Percentiles rank a stretch among this genome's conserved stretches.
Evolutionary conservation across 2,329 filamentous ascomycete genomes (phyloP).

Genomic region (Nigrospora sphaerica): DNA sequence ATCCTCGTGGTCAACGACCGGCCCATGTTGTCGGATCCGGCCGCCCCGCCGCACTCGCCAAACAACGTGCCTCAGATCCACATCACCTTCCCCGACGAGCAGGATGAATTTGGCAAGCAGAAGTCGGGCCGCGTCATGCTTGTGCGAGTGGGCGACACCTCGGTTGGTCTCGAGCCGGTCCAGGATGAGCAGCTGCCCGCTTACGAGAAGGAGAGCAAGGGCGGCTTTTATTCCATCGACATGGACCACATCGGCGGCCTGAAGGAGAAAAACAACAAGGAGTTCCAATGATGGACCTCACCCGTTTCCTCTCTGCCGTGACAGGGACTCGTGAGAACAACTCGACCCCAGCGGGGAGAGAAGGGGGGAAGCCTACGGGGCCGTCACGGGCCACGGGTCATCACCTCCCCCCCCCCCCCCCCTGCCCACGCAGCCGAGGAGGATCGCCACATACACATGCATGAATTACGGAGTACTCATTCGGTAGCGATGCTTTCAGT

Average conservation of each 20-base stretch:
- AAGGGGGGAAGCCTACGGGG: too few species aligned
- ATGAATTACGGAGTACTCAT: slow-evolving; percentile 8
- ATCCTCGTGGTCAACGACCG: slow-evolving; percentile 69
- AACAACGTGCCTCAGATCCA: slow-evolving; percentile 89
- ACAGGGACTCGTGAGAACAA: background rate
- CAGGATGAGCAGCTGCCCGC: slow-evolving; percentile 75
- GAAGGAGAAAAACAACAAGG: slow-evolving; percentile 70
- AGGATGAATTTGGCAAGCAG: slow-evolving; percentile 74
- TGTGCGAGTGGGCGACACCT: slow-evolving; percentile 81
- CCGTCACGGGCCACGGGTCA: too few species aligned
- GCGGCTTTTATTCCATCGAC: slow-evolving; percentile 87
- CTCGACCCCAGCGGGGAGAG: too few species aligned
- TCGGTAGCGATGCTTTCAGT: slow-evolving; percentile 3
- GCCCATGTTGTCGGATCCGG: slow-evolving; percentile 68
- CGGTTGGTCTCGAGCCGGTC: slow-evolving; percentile 82
- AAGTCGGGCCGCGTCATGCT: slow-evolving; percentile 86
- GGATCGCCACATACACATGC: slow-evolving; percentile 5
- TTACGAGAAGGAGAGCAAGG: slow-evolving; percentile 74
- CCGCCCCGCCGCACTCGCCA: slow-evolving; percentile 69
- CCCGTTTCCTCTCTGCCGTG: background rate
- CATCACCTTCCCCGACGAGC: slow-evolving; percentile 95
- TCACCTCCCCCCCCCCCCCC: too few species aligned
- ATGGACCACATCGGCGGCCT: slow-evolving; percentile 90
- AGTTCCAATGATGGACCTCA: slow-evolving; percentile 17
- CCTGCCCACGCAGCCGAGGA: too few species aligned